A percentile compares a stretch with the other conserved stretches of the same genome.
Evolutionary conservation across 2,329 filamentous ascomycete genomes (phyloP).

Genomic region (Ilyonectria destructans): DNA sequence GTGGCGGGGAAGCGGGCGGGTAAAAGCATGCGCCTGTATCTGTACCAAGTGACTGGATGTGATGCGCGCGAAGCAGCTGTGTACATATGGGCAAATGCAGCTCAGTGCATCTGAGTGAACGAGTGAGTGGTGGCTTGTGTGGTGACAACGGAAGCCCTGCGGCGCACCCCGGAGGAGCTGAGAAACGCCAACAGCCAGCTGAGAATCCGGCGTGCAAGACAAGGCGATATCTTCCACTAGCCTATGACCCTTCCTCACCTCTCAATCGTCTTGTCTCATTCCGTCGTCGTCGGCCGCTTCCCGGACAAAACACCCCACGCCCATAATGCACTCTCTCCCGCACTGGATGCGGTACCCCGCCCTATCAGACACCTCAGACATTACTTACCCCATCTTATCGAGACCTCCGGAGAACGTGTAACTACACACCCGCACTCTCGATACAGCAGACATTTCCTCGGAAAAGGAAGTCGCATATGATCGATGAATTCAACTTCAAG

Average conservation of each 20-base stretch:
- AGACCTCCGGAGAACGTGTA: background rate
- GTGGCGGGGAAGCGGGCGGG: conserved; percentile 14
- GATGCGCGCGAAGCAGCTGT: background rate
- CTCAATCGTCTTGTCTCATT: background rate
- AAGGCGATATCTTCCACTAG: conserved; percentile 14
- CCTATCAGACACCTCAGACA: background rate
- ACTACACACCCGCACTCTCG: no score
- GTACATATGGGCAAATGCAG: background rate
- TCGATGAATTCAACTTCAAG: no score
- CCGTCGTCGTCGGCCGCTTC: background rate
- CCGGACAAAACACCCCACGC: background rate
- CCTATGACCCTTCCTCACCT: conserved; percentile 9
- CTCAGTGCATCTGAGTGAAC: background rate
- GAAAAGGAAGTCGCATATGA: no score
- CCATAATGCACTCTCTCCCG: background rate
- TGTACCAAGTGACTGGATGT: background rate
- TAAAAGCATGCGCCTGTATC: conserved; percentile 3
- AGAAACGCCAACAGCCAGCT: conserved; percentile 8
- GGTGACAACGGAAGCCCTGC: conserved; percentile 6
- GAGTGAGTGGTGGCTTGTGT: background rate
- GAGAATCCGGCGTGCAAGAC: conserved; percentile 15
- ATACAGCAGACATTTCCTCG: no score
- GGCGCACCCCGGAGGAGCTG: background rate
- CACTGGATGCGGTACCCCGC: background rate
- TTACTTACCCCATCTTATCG: background rate